These are phyloP conservation scores for Hemerocallis citrina DNA, from an alignment of 106 monocot genomes.

Conservation along the genomic window DNA sequence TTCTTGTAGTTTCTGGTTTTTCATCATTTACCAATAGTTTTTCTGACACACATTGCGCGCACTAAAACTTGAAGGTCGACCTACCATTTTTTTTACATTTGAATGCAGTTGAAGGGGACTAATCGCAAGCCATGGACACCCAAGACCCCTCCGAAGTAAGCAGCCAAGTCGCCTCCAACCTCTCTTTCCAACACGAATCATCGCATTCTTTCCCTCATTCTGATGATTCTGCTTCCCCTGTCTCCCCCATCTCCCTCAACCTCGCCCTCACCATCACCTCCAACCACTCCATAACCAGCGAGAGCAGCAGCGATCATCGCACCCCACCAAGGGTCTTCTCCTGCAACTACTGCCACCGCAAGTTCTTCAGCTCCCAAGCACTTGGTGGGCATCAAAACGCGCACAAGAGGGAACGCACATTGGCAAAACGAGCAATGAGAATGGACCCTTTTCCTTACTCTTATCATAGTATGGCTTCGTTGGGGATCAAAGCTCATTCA, in stretches of 20 bases:
- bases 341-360: slow-evolving; percentile 57
- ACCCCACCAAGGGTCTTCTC: slow-evolving; percentile 20
- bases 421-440: slow-evolving; percentile 20
- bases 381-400: slow-evolving; percentile 52
- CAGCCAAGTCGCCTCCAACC: slow-evolving; percentile 37
- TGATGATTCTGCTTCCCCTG: background rate
- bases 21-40: too few species aligned
- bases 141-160: slow-evolving; percentile 20
- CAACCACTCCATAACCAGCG: background rate
- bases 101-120: background rate
- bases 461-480: background rate
- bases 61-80: too few species aligned
- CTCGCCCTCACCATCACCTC: background rate
- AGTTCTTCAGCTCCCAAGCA: slow-evolving; percentile 48
- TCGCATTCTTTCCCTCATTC: background rate
- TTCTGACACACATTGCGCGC: too few species aligned
- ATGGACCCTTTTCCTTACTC: slow-evolving; percentile 4
- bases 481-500: slow-evolving; percentile 7
- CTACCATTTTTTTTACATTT: too few species aligned
- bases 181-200: slow-evolving; percentile 22
- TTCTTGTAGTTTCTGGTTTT: too few species aligned
- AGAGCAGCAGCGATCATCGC: background rate
- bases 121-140: background rate
- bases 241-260: background rate
- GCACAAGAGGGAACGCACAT: slow-evolving; percentile 36